Conservation (phyloP, 306 rosid genomes). For the Lathyrus aphaca region DNA sequence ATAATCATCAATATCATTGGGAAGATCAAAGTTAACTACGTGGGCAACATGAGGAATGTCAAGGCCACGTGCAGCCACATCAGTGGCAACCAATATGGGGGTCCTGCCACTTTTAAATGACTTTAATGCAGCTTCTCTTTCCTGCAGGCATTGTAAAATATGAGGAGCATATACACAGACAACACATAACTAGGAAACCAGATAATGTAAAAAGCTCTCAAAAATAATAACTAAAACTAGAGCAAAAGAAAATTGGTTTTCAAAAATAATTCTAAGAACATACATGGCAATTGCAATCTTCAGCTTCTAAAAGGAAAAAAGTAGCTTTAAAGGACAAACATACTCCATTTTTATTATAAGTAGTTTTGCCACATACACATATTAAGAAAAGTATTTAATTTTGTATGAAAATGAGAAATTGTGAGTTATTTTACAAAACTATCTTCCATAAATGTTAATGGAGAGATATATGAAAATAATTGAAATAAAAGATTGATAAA, state of each 20-base stretch:
- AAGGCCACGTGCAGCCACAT: conserved; percentile 95
- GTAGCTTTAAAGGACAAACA: too few relatives aligned
- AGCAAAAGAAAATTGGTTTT: background rate
- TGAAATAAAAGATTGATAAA: too few relatives aligned
- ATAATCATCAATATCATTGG: conserved; percentile 91
- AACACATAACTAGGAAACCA: background rate
- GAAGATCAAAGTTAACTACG: conserved; percentile 89
- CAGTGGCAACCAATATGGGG: conserved; percentile 92
- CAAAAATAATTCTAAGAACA: background rate
- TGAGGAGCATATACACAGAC: background rate
- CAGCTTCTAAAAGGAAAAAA: too few relatives aligned
- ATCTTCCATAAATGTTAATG: too few relatives aligned
- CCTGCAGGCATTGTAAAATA: conserved; percentile 56
- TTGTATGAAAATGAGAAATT: too few relatives aligned
- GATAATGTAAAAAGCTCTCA: background rate
- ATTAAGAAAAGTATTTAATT: too few relatives aligned
- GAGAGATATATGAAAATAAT: too few relatives aligned
- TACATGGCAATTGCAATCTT: too few relatives aligned
- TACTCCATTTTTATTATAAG: too few relatives aligned
- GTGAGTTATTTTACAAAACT: too few relatives aligned
- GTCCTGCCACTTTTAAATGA: conserved; percentile 84
- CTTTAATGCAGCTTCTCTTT: conserved; percentile 79
- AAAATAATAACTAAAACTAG: background rate
- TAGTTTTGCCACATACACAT: too few relatives aligned
- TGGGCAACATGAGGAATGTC: conserved; percentile 91